Evolutionary conservation across 2,329 filamentous ascomycete species (phyloP), one percentile per base, ranked within the genome.

Genomic region (Cercospora zeina): DNA sequence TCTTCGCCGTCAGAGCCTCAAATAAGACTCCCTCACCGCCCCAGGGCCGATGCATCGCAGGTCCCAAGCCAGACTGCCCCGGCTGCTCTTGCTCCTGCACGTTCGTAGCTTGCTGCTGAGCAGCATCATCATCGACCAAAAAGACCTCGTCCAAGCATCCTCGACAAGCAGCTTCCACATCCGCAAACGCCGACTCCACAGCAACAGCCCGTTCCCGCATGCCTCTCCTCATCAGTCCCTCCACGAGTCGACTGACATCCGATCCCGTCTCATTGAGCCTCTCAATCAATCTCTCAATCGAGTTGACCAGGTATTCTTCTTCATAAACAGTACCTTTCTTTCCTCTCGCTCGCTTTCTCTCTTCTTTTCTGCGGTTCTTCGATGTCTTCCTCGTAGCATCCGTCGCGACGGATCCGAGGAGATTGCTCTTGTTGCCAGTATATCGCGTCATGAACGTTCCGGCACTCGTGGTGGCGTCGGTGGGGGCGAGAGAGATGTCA

Each of bases 241-340:
- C 87, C 0, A 96, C 84, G 7, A 97, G 81, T 14, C 87, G 79
- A 71, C 86, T 83, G 0, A 91, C 85, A 74, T 99, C 95, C 0
- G 85, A 82, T 55, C 87, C 83, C 2, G 88, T 83, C 21, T 81
- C 81, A 74, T 93, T 91, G 21, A 96, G 86, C 36, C 93, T 83
- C 74, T 96, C 91, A 13, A 96, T 85, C 34, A 99, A 82, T 24
- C 95, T 83, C 11, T 88, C 85, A 36, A 97, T 87, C 68, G 89
- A 93, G 75, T 93, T 95, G 62, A 96, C 88, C 4, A 99, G 84
- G 75, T 99, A 99, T 76, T 97, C 95, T 73, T 97, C 93, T 76
- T 99, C 95, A 76, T 99, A 99, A 4, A 99, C 90, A 14, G 91
- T 96, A 10, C 95, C 95, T 80, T 97, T 97, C 75, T 96, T 93